Evolutionary conservation across 1,284 basidiomycete species (phyloP), one percentile per base, ranked within the genome.

Genomic region (Pulchroboletus neoregius): DNA sequence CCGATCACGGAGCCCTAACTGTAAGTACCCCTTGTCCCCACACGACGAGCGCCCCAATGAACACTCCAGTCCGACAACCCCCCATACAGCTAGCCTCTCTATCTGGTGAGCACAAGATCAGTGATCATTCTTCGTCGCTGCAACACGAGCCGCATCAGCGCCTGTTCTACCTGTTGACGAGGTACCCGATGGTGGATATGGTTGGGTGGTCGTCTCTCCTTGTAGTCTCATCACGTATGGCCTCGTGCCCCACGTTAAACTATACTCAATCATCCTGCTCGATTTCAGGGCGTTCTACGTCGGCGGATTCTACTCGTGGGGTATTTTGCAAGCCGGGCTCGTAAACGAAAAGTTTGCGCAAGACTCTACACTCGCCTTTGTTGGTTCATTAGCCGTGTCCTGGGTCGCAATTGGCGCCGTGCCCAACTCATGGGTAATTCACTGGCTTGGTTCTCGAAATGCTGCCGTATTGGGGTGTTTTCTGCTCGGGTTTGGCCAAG

Each of bases 281-380:
- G 11, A 38, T 24, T 33, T 20, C n/a, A 61, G 52, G 16, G 52
- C 61, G 26, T 62, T 58, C 30, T 58, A 53, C 18, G 49, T 51
- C 6, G 67, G 62, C 1, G 38, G 48, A 24, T 49, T 49, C 10
- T 65, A 69, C 33, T 65, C 58, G 10, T 68, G 62, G 65, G 65
- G 64, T 2, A 28, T 67, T 36, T 53, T 61, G n/a, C 57, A 64
- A 55, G 61, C 58, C 1, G 51, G 46, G 3, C 58, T 67, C 2
- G 58, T 58, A 22, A 50, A 56, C 8, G 39, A 58, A 44, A 54
- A 57, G 6, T 43, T 60, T 27, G 63, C 53, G 0, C 50, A 54
- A 24, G 52, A 54, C 33, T 60, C 57, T 6, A 60, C 56, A 0
- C 54, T 67, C 13, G 58, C 66, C 5, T 66, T 68, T 45, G 61